These are phyloP conservation scores for Cyclotella sp. DNA, from an alignment of 108 stramenopile species.

Conservation along the genomic window DNA sequence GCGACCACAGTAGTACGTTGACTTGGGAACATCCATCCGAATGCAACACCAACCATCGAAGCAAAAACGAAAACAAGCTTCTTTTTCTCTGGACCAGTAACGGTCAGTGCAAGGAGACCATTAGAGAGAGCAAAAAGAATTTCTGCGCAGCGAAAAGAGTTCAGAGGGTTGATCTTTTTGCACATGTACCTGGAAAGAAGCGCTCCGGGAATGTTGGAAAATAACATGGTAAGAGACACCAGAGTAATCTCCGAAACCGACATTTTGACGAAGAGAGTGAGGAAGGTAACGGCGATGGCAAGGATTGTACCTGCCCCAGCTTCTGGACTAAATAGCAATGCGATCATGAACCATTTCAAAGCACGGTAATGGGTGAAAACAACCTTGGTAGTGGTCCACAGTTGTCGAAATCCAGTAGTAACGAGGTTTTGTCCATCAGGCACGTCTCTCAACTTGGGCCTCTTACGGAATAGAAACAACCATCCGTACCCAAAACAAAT, in stretches of 20 bases:
- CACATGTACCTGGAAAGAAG: conserved; percentile 51
- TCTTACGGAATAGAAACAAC: conserved; percentile 57
- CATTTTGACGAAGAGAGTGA: conserved; percentile 51
- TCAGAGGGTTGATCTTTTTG: conserved; percentile 50
- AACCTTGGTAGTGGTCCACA: conserved; percentile 27
- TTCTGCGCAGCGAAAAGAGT: conserved; percentile 47
- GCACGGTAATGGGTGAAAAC: conserved; percentile 43
- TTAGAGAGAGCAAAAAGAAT: conserved; percentile 34
- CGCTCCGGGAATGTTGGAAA: conserved; percentile 60
- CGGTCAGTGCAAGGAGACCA: conserved; percentile 43
- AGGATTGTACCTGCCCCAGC: conserved; percentile 54
- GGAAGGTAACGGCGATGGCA: conserved; percentile 64
- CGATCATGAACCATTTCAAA: conserved; percentile 55
- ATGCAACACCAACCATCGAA: conserved; percentile 26
- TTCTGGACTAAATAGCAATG: conserved; percentile 57
- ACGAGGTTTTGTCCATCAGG: conserved; percentile 39
- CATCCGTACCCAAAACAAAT: conserved; percentile 43
- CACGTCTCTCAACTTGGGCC: conserved; percentile 46
- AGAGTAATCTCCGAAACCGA: conserved; percentile 46
- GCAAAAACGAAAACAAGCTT: conserved; percentile 40
- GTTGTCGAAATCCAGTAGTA: conserved; percentile 47
- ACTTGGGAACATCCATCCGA: conserved; percentile 61
- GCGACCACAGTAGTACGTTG: conserved; percentile 49
- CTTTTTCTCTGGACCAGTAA: conserved; percentile 47
- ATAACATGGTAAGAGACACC: conserved; percentile 47